Evolutionary conservation across 331 rosid genomes (phyloP), one percentile per base, ranked within the genome.

Genomic region (Malus hybrid): DNA sequence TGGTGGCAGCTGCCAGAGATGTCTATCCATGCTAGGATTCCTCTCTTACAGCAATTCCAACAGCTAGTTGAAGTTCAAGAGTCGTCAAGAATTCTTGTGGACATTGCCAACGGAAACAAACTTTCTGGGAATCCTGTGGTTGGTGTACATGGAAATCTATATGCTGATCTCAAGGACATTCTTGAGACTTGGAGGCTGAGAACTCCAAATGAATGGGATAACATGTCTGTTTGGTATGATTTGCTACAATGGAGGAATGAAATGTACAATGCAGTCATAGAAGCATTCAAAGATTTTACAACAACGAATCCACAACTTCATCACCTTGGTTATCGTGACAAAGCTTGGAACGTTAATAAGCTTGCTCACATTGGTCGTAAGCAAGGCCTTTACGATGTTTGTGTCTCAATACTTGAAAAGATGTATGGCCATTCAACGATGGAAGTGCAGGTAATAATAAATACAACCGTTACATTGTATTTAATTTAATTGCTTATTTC

Each of bases 1-100:
- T 95, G 99, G 99, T 95, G 99, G 99, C 99, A 95, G 73, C 84
- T 95, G 76, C 99, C 99, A n/a, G 97, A 92, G 88, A 90, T 92
- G 97, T 92, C 98, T 75, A 91, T 95, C 80, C 90, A 95, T 90
- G 89, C 99, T 79, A 88, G 96, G 86, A 90, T 95, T 81, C 97
- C 98, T 73, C 97, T 95, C 69, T 88, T 95, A 84, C 98, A 92
- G 90, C 99, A 95, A 79, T 95, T 95, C 87, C 99, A 95, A 80
- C 98, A 92, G 85, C 79, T 95, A 73, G 99, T 95, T 85, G 99
- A 95, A 88, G 99, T 95, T 86, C 97, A 92, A 79, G 99, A 95
- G 71, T 95, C 99, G 34, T 78, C 93, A 18, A 84, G 88, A 84
- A 83, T 95, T 76, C 87, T 90, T 69, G 78, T 92, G 54, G 98